Percentiles rank a stretch among this genome's conserved stretches.
Conservation (phyloP, 192 early-diverging fungal genomes). For the Coemansia sp. region DNA sequence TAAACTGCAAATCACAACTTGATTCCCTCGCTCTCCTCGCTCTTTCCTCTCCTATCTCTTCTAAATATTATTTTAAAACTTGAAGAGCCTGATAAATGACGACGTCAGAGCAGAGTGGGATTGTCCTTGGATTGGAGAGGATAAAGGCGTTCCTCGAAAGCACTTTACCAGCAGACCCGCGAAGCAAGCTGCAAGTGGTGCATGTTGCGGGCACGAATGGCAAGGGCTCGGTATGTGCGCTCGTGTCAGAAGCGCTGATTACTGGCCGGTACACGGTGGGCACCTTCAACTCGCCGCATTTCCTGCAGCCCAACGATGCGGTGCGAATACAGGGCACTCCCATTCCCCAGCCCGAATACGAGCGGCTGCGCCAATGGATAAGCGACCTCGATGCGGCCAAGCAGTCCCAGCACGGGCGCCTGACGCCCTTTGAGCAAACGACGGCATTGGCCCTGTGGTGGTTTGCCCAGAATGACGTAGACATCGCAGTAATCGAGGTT, state of each 20-base stretch:
- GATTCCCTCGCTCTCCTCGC: constrained; percentile 36
- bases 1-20: constrained; percentile 58
- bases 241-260: constrained; percentile 39
- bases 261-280: constrained; percentile 53
- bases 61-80: no score
- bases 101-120: constrained; percentile 14
- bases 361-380: constrained; percentile 43
- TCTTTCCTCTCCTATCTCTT: no score
- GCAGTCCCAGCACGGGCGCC: constrained; percentile 18
- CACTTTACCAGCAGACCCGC: constrained; percentile 52
- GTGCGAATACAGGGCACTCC: constrained; percentile 59
- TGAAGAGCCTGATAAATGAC: background rate
- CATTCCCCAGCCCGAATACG: constrained; percentile 44
- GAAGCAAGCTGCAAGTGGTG: constrained; percentile 55
- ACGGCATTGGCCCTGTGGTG: constrained; percentile 60
- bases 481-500: constrained; percentile 80
- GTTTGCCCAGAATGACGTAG: constrained; percentile 59
- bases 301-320: constrained; percentile 64
- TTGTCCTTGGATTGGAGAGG: constrained; percentile 44
- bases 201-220: constrained; percentile 91
- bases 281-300: constrained; percentile 78
- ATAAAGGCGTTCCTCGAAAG: constrained; percentile 54
- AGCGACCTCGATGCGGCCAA: constrained; percentile 34
- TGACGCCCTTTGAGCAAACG: constrained; percentile 73
- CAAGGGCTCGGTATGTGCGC: constrained; percentile 78